These are phyloP conservation scores for Agrocybe chaxingu DNA, from an alignment of 768 basidiomycete genomes.

Conservation along the genomic window DNA sequence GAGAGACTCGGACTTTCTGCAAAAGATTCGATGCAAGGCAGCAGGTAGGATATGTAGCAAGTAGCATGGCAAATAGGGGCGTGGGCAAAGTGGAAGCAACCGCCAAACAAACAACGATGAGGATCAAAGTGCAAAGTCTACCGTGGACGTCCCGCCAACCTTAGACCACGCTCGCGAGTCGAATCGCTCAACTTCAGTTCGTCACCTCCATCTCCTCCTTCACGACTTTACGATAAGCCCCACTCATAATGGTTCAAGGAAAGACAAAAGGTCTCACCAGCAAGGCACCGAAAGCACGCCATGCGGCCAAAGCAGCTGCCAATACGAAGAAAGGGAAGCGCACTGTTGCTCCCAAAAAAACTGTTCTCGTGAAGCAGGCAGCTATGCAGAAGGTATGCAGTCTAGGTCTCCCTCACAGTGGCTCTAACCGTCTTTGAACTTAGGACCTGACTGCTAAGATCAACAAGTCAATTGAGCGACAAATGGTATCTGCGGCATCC, in stretches of 20 bases:
- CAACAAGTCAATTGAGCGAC: conserved; percentile 86
- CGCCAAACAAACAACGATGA: too few relatives aligned
- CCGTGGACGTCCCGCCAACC: too few relatives aligned
- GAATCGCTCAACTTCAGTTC: conserved; percentile 2
- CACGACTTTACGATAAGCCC: not conserved
- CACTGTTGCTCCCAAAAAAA: conserved; percentile 80
- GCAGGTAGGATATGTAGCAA: too few relatives aligned
- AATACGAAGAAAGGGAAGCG: conserved; percentile 78
- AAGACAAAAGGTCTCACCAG: conserved; percentile 73
- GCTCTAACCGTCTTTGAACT: not conserved
- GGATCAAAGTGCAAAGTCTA: too few relatives aligned
- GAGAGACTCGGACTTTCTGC: too few relatives aligned
- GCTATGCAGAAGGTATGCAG: conserved; percentile 68
- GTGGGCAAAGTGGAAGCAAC: too few relatives aligned
- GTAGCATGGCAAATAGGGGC: too few relatives aligned
- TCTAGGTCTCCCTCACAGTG: not conserved
- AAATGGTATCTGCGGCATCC: conserved; percentile 88
- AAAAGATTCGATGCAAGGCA: too few relatives aligned
- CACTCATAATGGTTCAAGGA: conserved; percentile 74
- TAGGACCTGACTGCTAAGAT: conserved; percentile 89
- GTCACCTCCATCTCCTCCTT: not conserved
- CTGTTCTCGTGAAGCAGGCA: conserved; percentile 66
- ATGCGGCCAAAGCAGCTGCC: conserved; percentile 63
- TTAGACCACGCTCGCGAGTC: not conserved
- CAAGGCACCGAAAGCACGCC: conserved; percentile 54